Evolutionary conservation across 257 asterid species (phyloP).

Genomic region (Plectranthus barbatus): DNA sequence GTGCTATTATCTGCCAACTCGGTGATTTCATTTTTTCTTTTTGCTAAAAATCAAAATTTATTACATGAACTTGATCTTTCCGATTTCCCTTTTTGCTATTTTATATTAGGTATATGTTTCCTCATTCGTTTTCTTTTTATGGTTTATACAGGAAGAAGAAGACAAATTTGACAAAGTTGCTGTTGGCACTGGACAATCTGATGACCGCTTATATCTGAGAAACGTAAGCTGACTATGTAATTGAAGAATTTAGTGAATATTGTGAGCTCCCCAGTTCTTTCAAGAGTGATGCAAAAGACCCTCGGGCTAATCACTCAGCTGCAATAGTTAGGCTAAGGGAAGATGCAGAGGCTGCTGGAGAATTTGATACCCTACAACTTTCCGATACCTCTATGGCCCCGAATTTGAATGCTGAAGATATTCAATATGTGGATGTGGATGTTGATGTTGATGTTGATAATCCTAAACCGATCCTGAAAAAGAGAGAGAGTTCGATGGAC

Average conservation of each 20-base stretch:
- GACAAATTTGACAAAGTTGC: conserved; percentile 83
- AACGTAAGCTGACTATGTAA: conserved; percentile 41
- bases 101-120: not conserved
- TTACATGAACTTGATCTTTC: not conserved
- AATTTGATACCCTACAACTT: conserved; percentile 30
- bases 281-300: conserved; percentile 34
- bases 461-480: conserved; percentile 62
- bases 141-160: conserved; percentile 69
- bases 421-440: conserved; percentile 13
- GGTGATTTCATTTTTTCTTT: not conserved
- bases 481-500: conserved; percentile 27
- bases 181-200: conserved; percentile 32
- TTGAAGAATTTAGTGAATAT: conserved; percentile 22
- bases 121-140: not conserved
- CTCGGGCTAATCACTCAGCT: conserved; percentile 79
- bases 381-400: conserved; percentile 22
- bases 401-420: conserved; percentile 7
- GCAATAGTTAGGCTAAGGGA: conserved; percentile 69
- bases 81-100: not conserved
- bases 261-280: conserved; percentile 51
- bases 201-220: conserved; percentile 45
- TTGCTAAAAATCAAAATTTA: not conserved
- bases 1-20: not conserved
- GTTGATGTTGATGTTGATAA: conserved; percentile 12
- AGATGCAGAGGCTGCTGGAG: conserved; percentile 69